Conservation (phyloP, 441 rosid species). For the Erodium moschatum region DNA sequence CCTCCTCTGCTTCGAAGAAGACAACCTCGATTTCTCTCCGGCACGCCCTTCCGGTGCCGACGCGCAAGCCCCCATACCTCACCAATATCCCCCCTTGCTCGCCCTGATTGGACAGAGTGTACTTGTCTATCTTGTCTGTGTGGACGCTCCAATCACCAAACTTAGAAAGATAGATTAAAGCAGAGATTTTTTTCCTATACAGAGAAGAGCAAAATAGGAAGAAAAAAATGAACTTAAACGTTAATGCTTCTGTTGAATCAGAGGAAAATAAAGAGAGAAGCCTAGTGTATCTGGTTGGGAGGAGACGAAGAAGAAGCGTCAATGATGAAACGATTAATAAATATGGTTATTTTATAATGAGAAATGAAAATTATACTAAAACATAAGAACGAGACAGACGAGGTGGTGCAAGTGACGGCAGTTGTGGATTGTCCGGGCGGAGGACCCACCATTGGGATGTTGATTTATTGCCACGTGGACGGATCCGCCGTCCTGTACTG, state of each 20-base stretch:
- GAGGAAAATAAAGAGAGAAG: background rate
- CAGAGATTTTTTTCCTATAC: background rate
- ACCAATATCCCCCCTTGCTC: background rate
- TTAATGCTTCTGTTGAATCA: background rate
- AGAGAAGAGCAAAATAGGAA: background rate
- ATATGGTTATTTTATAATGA: background rate
- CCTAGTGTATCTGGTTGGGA: background rate
- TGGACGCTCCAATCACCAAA: slow-evolving; percentile 19
- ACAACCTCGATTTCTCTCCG: no score
- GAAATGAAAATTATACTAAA: background rate
- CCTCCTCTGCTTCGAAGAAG: slow-evolving; percentile 30
- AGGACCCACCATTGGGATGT: background rate
- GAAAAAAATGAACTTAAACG: background rate
- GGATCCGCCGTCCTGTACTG: background rate
- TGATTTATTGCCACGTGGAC: background rate
- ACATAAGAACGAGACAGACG: background rate
- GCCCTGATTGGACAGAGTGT: no score
- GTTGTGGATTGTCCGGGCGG: background rate
- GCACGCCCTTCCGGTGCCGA: slow-evolving; percentile 45
- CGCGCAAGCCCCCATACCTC: slow-evolving; percentile 59
- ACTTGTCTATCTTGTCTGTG: background rate
- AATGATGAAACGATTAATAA: background rate
- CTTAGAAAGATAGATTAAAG: background rate
- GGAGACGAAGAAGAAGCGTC: background rate
- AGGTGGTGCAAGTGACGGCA: background rate